Conservation (phyloP, 1,284 basidiomycete species). For the Pascua sp. region DNA sequence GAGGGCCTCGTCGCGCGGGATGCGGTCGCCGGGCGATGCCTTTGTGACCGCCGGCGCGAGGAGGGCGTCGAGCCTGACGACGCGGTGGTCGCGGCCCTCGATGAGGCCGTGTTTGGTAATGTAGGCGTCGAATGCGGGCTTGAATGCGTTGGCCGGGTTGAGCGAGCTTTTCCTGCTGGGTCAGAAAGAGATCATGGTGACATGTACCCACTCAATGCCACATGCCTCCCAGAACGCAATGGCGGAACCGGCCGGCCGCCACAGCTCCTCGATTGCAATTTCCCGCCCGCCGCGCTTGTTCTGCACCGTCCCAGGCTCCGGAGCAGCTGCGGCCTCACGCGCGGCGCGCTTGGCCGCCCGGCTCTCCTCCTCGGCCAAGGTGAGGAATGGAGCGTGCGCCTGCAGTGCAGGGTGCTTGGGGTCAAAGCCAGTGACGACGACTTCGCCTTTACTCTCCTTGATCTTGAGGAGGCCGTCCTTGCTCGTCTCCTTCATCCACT, state of each 20-base stretch:
- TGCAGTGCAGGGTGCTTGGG: slow-evolving; percentile 59
- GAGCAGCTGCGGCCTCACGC: slow-evolving; percentile 50
- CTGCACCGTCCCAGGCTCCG: slow-evolving; percentile 41
- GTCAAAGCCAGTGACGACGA: slow-evolving; percentile 56
- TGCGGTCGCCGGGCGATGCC: slow-evolving; percentile 16
- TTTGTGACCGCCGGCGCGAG: slow-evolving; percentile 58
- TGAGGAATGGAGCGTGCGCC: slow-evolving; percentile 57
- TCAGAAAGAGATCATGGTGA: slow-evolving; percentile 1
- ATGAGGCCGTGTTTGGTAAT: slow-evolving; percentile 61
- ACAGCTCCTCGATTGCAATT: slow-evolving; percentile 60
- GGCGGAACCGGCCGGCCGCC: slow-evolving; percentile 64
- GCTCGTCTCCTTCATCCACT: slow-evolving; percentile 69
- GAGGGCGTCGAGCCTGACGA: slow-evolving; percentile 63
- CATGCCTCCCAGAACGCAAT: slow-evolving; percentile 60
- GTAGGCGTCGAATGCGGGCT: slow-evolving; percentile 62
- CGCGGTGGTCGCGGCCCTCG: slow-evolving; percentile 63
- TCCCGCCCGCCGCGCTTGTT: slow-evolving; percentile 28
- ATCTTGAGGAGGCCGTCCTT: slow-evolving; percentile 68
- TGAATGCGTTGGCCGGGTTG: slow-evolving; percentile 39
- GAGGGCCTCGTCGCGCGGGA: slow-evolving; percentile 64
- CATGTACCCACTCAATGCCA: slow-evolving; percentile 57
- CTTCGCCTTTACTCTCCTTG: slow-evolving; percentile 66
- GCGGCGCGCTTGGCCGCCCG: slow-evolving; percentile 48
- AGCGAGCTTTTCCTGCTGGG: slow-evolving; percentile 25
- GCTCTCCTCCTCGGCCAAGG: slow-evolving; percentile 60